These are phyloP conservation scores for Clonostachys rhizophaga DNA, from an alignment of 2,329 filamentous ascomycete genomes.

Conservation along the genomic window DNA sequence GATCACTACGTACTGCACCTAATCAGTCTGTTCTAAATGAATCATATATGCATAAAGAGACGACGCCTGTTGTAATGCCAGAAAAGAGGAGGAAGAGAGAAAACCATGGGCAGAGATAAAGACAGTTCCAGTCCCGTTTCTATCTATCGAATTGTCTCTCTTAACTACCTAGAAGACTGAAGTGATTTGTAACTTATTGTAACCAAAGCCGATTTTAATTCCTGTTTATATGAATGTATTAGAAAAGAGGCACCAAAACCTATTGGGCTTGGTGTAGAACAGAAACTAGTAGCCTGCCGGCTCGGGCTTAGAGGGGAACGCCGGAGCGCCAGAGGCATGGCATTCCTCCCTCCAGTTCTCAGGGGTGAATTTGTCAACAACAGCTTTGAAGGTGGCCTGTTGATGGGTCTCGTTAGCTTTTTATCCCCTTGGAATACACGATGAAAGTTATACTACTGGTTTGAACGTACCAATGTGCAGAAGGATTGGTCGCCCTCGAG, in stretches of 20 bases:
- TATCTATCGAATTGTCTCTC: too few relatives aligned
- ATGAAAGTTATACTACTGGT: not conserved
- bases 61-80: too few relatives aligned
- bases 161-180: too few relatives aligned
- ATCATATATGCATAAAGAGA: too few relatives aligned
- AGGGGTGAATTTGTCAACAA: conserved; percentile 88
- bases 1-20: too few relatives aligned
- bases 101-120: too few relatives aligned
- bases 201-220: too few relatives aligned
- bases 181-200: too few relatives aligned
- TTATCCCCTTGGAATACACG: conserved; percentile 3
- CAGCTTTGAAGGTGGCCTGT: conserved; percentile 82
- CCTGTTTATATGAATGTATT: too few relatives aligned
- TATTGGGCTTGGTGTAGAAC: conserved; percentile 17
- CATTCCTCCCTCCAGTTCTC: conserved; percentile 65
- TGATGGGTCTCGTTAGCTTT: not conserved
- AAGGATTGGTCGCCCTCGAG: conserved; percentile 82
- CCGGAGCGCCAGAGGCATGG: conserved; percentile 34
- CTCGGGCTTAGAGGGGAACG: conserved; percentile 42
- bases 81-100: too few relatives aligned
- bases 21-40: too few relatives aligned
- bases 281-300: conserved; percentile 36
- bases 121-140: too few relatives aligned
- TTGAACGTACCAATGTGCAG: conserved; percentile 70
- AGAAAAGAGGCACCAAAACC: not conserved